phyloP scores from a whole-genome alignment of 768 basidiomycete species.

The Arthromyces matolae region DNA sequence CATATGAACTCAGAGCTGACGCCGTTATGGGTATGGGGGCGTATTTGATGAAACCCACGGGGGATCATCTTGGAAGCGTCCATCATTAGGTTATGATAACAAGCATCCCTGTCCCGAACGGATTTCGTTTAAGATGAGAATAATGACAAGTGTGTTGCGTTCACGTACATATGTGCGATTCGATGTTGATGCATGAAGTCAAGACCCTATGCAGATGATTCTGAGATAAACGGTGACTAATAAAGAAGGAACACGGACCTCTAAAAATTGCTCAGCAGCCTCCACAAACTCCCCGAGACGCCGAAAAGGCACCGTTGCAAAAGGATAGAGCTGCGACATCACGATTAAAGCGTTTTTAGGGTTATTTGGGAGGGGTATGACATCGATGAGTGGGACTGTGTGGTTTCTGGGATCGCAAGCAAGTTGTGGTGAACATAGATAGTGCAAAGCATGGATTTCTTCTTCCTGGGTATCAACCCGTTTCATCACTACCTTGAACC shows the following conservation, averaged over 20 bases:
- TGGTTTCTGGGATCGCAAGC: constrained; percentile 19
- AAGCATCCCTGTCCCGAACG: neutral
- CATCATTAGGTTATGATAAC: neutral
- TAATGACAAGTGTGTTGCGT: neutral
- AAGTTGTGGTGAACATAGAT: constrained; percentile 13
- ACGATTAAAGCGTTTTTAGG: constrained; percentile 14
- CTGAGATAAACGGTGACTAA: neutral
- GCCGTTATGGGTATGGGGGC: neutral
- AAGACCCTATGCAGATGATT: neutral
- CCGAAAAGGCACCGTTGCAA: constrained; percentile 18
- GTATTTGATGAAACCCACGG: neutral
- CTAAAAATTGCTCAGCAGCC: constrained; percentile 17
- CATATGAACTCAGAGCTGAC: neutral
- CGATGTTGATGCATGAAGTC: constrained; percentile 6
- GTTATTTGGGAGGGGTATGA: constrained; percentile 18
- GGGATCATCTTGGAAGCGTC: constrained; percentile 2
- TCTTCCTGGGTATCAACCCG: neutral
- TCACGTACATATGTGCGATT: neutral
- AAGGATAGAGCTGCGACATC: constrained; percentile 18
- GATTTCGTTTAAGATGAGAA: neutral
- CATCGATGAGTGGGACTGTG: constrained; percentile 20
- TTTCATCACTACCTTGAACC: constrained; percentile 18
- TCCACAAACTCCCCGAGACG: constrained; percentile 22
- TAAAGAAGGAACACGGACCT: constrained; percentile 10
- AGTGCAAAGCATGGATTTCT: constrained; percentile 13